Conservation (phyloP, 257 asterid genomes). For the Apocynum venetum region DNA sequence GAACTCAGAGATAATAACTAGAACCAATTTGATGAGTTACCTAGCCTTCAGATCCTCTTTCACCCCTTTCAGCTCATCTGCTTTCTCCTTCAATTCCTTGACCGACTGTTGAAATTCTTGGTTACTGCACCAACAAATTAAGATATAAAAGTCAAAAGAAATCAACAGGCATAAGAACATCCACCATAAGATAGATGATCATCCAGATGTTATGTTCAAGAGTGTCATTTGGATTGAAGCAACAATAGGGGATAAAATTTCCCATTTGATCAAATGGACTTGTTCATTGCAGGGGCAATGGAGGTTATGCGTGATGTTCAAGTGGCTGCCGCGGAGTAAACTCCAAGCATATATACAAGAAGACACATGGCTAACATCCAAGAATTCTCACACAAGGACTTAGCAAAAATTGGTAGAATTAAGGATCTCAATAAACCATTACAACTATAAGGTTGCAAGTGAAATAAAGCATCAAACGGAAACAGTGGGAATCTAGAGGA, state of each 20-base stretch:
- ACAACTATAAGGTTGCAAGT: background rate
- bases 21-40: slow-evolving; percentile 31
- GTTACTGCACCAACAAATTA: slow-evolving; percentile 44
- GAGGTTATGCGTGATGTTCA: background rate
- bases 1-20: slow-evolving; percentile 19
- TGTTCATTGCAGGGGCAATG: background rate
- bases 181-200: background rate
- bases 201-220: background rate
- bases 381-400: background rate
- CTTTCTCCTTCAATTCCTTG: slow-evolving; percentile 74
- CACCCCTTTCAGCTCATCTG: slow-evolving; percentile 62
- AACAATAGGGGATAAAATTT: background rate
- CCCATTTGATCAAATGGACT: background rate
- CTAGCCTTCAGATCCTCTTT: slow-evolving; percentile 79
- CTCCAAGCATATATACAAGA: background rate
- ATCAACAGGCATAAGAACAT: background rate
- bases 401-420: background rate
- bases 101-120: slow-evolving; percentile 64
- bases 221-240: background rate
- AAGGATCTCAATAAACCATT: background rate
- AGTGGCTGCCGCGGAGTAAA: background rate
- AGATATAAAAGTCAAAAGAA: background rate
- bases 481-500: background rate
- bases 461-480: background rate
- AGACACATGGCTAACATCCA: background rate